Evolutionary conservation across 805 yeast species (phyloP).

Genomic region (Clavispora santaluciae): DNA sequence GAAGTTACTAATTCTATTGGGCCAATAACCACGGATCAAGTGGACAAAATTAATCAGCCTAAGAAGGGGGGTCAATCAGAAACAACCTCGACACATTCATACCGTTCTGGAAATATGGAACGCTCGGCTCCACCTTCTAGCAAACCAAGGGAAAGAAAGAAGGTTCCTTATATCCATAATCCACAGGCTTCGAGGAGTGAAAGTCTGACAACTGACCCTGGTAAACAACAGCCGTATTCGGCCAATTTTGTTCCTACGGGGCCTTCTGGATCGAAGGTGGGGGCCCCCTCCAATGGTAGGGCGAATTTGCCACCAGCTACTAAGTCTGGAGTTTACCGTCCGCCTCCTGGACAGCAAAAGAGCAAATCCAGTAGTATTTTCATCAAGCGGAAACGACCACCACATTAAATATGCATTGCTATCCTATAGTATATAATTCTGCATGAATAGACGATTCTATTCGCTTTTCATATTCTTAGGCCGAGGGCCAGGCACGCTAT

Average conservation of each 20-base stretch:
- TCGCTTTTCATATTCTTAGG: not conserved
- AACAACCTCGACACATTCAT: too few relatives aligned
- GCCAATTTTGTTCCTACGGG: too few relatives aligned
- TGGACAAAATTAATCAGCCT: too few relatives aligned
- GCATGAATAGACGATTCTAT: not conserved
- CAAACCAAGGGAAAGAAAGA: not conserved
- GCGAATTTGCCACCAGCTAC: conserved; percentile 5
- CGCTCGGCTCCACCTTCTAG: not conserved
- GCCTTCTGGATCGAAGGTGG: too few relatives aligned
- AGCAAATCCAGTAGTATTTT: conserved; percentile 4
- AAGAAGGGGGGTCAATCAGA: too few relatives aligned
- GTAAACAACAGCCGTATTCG: too few relatives aligned
- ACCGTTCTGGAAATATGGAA: too few relatives aligned
- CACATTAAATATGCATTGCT: conserved; percentile 1
- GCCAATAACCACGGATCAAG: too few relatives aligned
- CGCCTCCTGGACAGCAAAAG: conserved; percentile 4
- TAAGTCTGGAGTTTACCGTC: conserved; percentile 10
- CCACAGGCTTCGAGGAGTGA: not conserved
- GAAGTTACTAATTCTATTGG: too few relatives aligned
- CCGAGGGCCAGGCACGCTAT: not conserved
- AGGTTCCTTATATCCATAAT: not conserved
- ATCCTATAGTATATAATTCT: not conserved
- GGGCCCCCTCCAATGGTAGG: not conserved
- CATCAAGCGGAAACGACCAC: conserved; percentile 10
- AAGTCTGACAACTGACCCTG: too few relatives aligned